phyloP scores from a whole-genome alignment of 2,329 filamentous ascomycete genomes.

The Bertia moriformis region DNA sequence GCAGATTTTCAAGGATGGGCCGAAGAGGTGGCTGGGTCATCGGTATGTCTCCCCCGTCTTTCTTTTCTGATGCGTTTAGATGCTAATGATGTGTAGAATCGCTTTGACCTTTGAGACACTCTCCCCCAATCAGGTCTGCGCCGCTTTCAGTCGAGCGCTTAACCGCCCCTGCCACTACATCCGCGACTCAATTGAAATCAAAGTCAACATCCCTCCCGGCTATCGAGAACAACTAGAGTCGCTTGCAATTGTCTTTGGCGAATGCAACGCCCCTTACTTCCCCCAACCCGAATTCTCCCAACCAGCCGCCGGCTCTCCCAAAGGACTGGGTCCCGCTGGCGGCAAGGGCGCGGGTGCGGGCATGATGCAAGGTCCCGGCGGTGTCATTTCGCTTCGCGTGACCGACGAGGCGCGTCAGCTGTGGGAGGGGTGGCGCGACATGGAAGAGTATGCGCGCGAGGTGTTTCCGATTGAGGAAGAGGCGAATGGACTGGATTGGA shows the following conservation, averaged over 20 bases:
- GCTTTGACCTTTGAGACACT: constrained; percentile 50
- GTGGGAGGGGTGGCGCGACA: constrained; percentile 49
- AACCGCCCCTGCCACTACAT: constrained; percentile 40
- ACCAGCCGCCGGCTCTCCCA: constrained; percentile 18
- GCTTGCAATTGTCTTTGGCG: constrained; percentile 42
- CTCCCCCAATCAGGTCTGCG: constrained; percentile 44
- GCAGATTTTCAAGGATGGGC: constrained; percentile 53
- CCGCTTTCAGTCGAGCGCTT: constrained; percentile 43
- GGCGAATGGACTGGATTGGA: constrained; percentile 51
- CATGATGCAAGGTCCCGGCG: constrained; percentile 20
- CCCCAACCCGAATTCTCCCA: constrained; percentile 38
- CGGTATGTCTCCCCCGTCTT: constrained; percentile 27
- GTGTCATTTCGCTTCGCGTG: constrained; percentile 23
- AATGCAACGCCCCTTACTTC: constrained; percentile 46
- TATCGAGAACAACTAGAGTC: constrained; percentile 49
- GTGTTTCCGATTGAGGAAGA: constrained; percentile 52
- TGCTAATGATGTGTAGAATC: constrained; percentile 26
- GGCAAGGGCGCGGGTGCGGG: constrained; percentile 17
- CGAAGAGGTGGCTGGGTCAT: constrained; percentile 48
- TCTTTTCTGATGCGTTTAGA: constrained; percentile 1
- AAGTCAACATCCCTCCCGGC: constrained; percentile 41
- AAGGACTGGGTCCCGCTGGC: constrained; percentile 15
- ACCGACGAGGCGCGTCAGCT: constrained; percentile 40
- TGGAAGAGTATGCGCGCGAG: constrained; percentile 52
- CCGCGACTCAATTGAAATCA: constrained; percentile 41